A percentile compares a stretch with the other conserved stretches of the same genome.
These are phyloP conservation scores for Nakaseomyces bracarensis DNA, from an alignment of 1,139 yeast genomes.

Conservation along the genomic window DNA sequence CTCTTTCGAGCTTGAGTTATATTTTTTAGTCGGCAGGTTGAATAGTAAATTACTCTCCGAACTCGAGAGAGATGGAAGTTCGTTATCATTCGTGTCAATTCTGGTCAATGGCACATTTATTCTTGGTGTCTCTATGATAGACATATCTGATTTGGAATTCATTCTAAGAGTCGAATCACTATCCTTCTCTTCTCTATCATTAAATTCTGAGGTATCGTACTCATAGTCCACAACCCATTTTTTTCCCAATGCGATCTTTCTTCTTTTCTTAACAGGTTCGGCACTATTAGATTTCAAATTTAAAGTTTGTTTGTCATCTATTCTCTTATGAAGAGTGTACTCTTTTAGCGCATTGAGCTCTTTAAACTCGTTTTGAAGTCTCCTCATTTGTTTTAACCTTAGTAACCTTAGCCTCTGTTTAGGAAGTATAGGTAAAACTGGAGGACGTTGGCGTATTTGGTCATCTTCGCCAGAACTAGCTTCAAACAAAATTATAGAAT, in stretches of 20 bases:
- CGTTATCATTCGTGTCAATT: not conserved
- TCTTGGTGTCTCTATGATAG: not conserved
- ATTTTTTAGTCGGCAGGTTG: not conserved
- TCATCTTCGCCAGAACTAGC: constrained; percentile 4
- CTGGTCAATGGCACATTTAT: not conserved
- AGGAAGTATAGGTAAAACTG: constrained; percentile 28
- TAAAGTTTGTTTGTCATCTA: not conserved
- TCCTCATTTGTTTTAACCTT: constrained; percentile 23
- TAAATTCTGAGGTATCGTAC: constrained; percentile 9
- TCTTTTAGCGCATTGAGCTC: constrained; percentile 9
- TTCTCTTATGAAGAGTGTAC: not conserved
- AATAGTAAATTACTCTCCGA: constrained; percentile 11
- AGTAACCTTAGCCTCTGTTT: constrained; percentile 26
- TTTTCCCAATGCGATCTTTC: not conserved
- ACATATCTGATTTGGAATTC: constrained; percentile 10
- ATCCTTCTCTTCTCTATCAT: not conserved
- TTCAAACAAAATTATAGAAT: constrained; percentile 13
- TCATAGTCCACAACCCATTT: constrained; percentile 1
- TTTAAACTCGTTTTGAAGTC: constrained; percentile 12
- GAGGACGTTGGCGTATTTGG: constrained; percentile 20
- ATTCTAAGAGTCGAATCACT: not conserved
- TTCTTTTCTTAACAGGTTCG: not conserved
- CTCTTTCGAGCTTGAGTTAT: not conserved
- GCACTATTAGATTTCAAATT: not conserved
- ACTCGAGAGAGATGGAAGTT: constrained; percentile 6